Evolutionary conservation across 768 basidiomycete genomes (phyloP).

Genomic region (Cytidiella melzeri): DNA sequence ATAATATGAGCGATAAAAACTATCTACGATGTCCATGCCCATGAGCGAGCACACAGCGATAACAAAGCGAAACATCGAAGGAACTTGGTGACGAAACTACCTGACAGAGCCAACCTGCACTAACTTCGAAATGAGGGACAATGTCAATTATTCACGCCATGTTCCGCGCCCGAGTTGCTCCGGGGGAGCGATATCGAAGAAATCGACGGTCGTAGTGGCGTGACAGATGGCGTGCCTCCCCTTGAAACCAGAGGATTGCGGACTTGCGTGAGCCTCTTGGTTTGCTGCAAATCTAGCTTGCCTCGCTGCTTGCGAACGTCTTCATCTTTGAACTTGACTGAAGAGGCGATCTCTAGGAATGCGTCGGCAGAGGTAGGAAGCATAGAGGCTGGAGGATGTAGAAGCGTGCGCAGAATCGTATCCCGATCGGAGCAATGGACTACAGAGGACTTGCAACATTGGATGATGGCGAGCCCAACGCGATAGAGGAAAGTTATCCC

Average conservation of each 20-base stretch:
- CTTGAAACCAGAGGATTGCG: constrained; percentile 15
- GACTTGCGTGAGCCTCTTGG: constrained; percentile 50
- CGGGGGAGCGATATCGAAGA: constrained; percentile 24
- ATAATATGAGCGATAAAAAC: too few relatives aligned
- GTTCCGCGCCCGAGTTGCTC: not conserved
- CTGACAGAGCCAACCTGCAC: too few relatives aligned
- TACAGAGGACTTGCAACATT: constrained; percentile 52
- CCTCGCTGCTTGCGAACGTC: constrained; percentile 68
- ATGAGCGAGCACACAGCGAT: too few relatives aligned
- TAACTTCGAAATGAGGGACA: too few relatives aligned
- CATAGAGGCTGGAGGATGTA: constrained; percentile 42
- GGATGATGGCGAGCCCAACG: constrained; percentile 60
- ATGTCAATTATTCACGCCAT: too few relatives aligned
- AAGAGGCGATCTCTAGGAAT: constrained; percentile 54
- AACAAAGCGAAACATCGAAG: too few relatives aligned
- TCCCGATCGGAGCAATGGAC: constrained; percentile 45
- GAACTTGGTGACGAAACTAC: too few relatives aligned
- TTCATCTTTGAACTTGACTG: constrained; percentile 72
- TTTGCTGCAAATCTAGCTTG: constrained; percentile 64
- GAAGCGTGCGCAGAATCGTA: constrained; percentile 41
- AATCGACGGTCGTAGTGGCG: not conserved
- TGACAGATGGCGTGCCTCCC: not conserved
- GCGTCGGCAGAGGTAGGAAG: constrained; percentile 58
- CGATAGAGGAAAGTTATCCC: constrained; percentile 71
- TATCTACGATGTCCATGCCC: too few relatives aligned